Conservation (phyloP, 305 asterid species). For the Fraxinus xanthoxyloides region DNA sequence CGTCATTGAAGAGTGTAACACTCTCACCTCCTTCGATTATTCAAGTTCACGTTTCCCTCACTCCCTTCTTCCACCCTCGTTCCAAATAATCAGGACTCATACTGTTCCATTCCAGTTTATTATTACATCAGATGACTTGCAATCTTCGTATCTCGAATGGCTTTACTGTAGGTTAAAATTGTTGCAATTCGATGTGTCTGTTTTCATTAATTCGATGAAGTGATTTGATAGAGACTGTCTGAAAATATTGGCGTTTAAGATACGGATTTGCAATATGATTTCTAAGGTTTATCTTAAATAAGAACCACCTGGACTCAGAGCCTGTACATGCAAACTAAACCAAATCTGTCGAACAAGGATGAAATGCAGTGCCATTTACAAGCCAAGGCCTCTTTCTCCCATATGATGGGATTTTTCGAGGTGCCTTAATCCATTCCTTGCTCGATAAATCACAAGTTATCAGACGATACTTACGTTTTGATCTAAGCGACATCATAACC, state of each 20-base stretch:
- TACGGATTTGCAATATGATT: background rate
- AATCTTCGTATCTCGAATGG: background rate
- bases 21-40: background rate
- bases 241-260: background rate
- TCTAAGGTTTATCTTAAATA: background rate
- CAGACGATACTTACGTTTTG: constrained; percentile 47
- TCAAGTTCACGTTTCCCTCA: background rate
- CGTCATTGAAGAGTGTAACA: background rate
- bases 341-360: constrained; percentile 44
- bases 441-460: constrained; percentile 36
- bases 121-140: background rate
- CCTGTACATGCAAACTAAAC: constrained; percentile 23
- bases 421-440: constrained; percentile 49
- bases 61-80: background rate
- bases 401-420: constrained; percentile 41
- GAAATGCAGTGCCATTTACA: constrained; percentile 48
- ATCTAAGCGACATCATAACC: constrained; percentile 46
- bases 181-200: background rate
- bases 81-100: too few relatives aligned
- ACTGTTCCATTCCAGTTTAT: too few relatives aligned
- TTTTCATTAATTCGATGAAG: background rate
- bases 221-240: background rate
- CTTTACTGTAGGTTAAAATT: background rate
- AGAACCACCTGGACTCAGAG: background rate
- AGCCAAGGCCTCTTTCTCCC: constrained; percentile 50